Conservation (phyloP, 2,329 filamentous ascomycete genomes). For the Leptosphaerulina australis region DNA sequence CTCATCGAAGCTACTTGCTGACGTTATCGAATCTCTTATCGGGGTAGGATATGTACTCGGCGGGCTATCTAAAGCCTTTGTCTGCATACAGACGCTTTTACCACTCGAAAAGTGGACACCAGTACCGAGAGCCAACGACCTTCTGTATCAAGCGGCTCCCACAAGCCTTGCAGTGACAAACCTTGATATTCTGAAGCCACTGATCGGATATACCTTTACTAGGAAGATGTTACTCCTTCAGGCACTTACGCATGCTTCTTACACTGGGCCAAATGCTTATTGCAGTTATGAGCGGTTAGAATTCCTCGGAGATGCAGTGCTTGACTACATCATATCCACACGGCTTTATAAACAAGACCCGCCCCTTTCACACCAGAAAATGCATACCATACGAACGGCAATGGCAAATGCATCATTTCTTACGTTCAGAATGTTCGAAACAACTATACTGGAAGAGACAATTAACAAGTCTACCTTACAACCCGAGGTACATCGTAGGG, state of each 20-base stretch:
- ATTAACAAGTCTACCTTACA: constrained; percentile 42
- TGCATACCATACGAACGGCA: constrained; percentile 78
- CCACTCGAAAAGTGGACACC: constrained; percentile 60
- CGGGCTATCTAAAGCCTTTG: constrained; percentile 66
- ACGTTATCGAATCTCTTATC: constrained; percentile 85
- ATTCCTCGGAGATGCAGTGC: constrained; percentile 83
- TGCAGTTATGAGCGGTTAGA: constrained; percentile 76
- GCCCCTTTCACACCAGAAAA: constrained; percentile 60
- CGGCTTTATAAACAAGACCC: constrained; percentile 62
- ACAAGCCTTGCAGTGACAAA: constrained; percentile 16
- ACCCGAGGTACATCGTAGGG: constrained; percentile 37
- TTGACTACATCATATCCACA: constrained; percentile 76
- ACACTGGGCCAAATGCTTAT: constrained; percentile 50
- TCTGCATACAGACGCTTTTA: constrained; percentile 68
- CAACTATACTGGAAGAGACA: constrained; percentile 46
- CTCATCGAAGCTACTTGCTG: constrained; percentile 81
- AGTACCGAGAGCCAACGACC: constrained; percentile 33
- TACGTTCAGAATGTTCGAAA: constrained; percentile 74
- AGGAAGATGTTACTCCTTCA: constrained; percentile 73
- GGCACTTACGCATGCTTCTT: constrained; percentile 79
- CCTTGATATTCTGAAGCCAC: constrained; percentile 59
- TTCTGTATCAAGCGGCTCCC: constrained; percentile 30
- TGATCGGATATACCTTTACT: constrained; percentile 74
- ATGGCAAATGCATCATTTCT: constrained; percentile 82
- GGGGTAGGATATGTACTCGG: constrained; percentile 75